Evolutionary conservation across 2,329 filamentous ascomycete species (phyloP).

Genomic region (Emmonsiellopsis sp.): DNA sequence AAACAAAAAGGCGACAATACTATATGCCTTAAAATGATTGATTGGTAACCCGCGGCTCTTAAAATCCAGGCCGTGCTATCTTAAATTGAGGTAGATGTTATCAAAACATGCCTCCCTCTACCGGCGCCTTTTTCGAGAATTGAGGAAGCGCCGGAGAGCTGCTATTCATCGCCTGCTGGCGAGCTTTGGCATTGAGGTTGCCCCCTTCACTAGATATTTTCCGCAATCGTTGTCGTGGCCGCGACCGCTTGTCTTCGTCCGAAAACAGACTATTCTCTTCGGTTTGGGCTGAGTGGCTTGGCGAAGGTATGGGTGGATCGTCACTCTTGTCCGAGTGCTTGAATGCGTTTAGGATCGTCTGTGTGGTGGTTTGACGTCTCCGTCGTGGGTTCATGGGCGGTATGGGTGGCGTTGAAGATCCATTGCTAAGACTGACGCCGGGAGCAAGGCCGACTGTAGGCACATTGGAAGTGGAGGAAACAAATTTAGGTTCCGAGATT

Average conservation of each 20-base stretch:
- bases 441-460: conserved; percentile 49
- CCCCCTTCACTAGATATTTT: conserved; percentile 45
- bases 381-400: conserved; percentile 54
- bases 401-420: conserved; percentile 42
- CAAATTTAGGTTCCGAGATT: conserved; percentile 51
- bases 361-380: conserved; percentile 39
- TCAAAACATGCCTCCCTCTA: conserved; percentile 33
- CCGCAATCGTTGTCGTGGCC: conserved; percentile 33
- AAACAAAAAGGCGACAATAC: neutral
- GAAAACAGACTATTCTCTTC: conserved; percentile 37
- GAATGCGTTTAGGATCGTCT: conserved; percentile 31
- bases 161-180: conserved; percentile 28
- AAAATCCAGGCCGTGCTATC: conserved; percentile 1
- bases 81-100: neutral
- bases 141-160: conserved; percentile 24
- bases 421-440: conserved; percentile 47
- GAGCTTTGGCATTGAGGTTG: conserved; percentile 37
- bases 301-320: conserved; percentile 14
- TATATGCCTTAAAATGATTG: neutral
- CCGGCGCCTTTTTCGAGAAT: conserved; percentile 20
- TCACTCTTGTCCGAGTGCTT: conserved; percentile 27
- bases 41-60: conserved; percentile 7
- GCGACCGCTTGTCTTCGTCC: conserved; percentile 31
- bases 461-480: conserved; percentile 48
- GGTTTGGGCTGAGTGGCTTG: conserved; percentile 10